Evolutionary conservation across 768 basidiomycete species (phyloP), one percentile per base, ranked within the genome.

Genomic region (Leccinum disarticulatum): DNA sequence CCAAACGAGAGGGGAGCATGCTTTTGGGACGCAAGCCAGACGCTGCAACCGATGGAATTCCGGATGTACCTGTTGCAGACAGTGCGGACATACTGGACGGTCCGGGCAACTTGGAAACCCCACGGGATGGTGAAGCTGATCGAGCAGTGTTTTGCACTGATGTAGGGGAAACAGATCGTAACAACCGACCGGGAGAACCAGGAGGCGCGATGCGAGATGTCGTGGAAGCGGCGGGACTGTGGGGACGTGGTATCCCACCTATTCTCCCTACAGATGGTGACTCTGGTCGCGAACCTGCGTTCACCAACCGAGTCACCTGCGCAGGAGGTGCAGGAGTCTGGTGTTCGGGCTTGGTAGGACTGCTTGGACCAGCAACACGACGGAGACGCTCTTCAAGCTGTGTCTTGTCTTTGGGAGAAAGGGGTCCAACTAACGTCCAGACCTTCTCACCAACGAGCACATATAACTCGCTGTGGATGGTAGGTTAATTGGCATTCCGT

Each of bases 341-440:
- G 15, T 79, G 78, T 63, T 76, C 75, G 31, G 61, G 55, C 41
- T 72, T 77, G 46, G 70, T 71, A 28, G 80, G 80, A 56, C 67
- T 70, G 64, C 83, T 83, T 33, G 88, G 84, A 6, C 87, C 88
- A 31, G 87, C 78, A n/a, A 93, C 84, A 35, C 92, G 88, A 50
- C 91, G 87, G 30, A 97, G 76, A 8, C 93, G 84, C 68, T 95
- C 95, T 73, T 96, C 94, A 31, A 97, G 82, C 67, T 95, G 92
- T 9, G 93, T 93, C 68, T 91, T 94, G 68, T 95, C 94, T 72
- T 96, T 96, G 5, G 90, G 78, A 49, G 88, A 82, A 30, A 97
- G 77, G 9, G 80, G 65, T 1, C 92, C 92, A 48, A 94, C 90
- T 10, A 88, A 74, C 11, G 82, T 76, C 91, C 91, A 95, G 13